phyloP scores from a whole-genome alignment of 805 yeast genomes.

The Cyberlindnera mycetangii region DNA sequence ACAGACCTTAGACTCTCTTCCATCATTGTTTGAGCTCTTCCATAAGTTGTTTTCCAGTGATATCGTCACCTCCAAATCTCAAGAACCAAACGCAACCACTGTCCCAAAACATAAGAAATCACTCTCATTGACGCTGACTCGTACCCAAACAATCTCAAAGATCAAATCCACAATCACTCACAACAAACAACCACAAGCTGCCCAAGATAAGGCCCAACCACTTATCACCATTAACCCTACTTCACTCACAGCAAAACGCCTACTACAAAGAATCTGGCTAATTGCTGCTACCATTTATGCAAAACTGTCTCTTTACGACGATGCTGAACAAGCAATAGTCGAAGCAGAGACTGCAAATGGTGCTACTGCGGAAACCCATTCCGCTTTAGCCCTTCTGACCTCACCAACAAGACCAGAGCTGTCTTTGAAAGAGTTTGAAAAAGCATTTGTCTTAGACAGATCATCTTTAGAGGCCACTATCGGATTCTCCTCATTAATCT shows the following conservation, averaged over 20 bases:
- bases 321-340: slow-evolving; percentile 66
- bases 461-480: slow-evolving; percentile 14
- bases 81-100: not conserved
- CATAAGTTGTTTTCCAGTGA: slow-evolving; percentile 43
- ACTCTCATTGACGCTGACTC: slow-evolving; percentile 14
- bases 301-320: slow-evolving; percentile 49
- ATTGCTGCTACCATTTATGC: slow-evolving; percentile 66
- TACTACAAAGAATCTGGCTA: slow-evolving; percentile 69
- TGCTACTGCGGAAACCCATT: slow-evolving; percentile 46
- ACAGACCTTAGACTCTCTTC: slow-evolving; percentile 59
- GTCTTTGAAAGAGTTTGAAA: slow-evolving; percentile 64
- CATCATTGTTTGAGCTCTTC: slow-evolving; percentile 61
- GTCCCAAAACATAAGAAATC: slow-evolving; percentile 15
- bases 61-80: slow-evolving; percentile 11
- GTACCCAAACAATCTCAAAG: slow-evolving; percentile 18
- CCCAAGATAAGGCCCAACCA: slow-evolving; percentile 1
- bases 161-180: slow-evolving; percentile 19
- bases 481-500: slow-evolving; percentile 22
- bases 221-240: slow-evolving; percentile 9
- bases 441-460: slow-evolving; percentile 29
- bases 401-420: slow-evolving; percentile 31
- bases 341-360: slow-evolving; percentile 59
- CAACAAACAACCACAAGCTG: slow-evolving; percentile 6
- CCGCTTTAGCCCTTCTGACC: slow-evolving; percentile 41
- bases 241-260: slow-evolving; percentile 14